A percentile compares a stretch with the other conserved stretches of the same genome.
These are phyloP conservation scores for Phylloporus sp. DNA, from an alignment of 768 basidiomycete genomes.

Conservation along the genomic window DNA sequence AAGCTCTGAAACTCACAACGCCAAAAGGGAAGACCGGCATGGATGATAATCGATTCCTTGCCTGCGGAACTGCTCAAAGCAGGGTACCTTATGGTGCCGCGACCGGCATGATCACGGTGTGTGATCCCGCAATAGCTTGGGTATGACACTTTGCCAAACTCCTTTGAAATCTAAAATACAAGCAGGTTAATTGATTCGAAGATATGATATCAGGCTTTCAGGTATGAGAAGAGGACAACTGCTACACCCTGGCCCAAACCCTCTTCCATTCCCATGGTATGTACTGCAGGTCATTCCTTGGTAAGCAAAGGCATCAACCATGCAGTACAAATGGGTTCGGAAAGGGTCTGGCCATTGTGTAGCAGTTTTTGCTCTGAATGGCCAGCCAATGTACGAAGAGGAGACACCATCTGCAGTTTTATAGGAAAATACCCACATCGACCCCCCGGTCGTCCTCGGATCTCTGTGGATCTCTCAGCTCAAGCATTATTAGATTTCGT, in stretches of 20 bases:
- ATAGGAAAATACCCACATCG: not conserved
- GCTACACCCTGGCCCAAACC: slow-evolving; percentile 26
- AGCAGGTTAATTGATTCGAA: not conserved
- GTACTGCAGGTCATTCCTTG: slow-evolving; percentile 26
- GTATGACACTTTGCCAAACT: not conserved
- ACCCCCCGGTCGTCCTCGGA: not conserved
- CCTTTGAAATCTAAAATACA: not conserved
- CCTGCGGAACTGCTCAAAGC: not conserved
- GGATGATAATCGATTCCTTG: not conserved
- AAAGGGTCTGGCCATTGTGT: slow-evolving; percentile 26
- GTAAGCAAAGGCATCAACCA: slow-evolving; percentile 29
- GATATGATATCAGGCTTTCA: not conserved
- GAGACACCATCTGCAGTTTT: slow-evolving; percentile 1
- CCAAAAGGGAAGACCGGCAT: not conserved
- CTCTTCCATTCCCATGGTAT: slow-evolving; percentile 51
- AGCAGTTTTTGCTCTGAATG: slow-evolving; percentile 17
- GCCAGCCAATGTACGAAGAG: not conserved
- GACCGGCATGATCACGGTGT: not conserved
- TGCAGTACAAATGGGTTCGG: slow-evolving; percentile 26
- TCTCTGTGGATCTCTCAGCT: slow-evolving; percentile 4
- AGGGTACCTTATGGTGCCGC: not conserved
- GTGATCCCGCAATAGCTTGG: not conserved
- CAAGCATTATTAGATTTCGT: not conserved
- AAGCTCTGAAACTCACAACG: not conserved
- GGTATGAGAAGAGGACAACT: slow-evolving; percentile 2